Evolutionary conservation across 352 stramenopile species (phyloP).

Genomic region (Globisporangium parvum): DNA sequence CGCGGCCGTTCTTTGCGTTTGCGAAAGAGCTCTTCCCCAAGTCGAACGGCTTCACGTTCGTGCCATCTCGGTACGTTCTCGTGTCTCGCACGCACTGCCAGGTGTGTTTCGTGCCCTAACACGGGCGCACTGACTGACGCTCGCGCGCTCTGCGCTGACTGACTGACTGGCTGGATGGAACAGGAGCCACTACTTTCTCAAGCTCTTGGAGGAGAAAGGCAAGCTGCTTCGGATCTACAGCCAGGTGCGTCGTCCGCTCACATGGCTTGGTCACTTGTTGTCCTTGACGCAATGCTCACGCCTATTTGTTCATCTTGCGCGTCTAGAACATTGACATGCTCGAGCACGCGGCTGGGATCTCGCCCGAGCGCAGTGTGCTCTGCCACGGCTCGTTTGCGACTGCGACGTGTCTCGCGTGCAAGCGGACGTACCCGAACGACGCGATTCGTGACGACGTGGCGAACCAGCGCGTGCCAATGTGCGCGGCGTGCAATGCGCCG

Average conservation of each 20-base stretch:
- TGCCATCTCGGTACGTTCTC: conserved; percentile 46
- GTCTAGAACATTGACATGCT: conserved; percentile 98
- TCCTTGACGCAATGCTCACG: not conserved
- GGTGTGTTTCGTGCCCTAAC: not conserved
- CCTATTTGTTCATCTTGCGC: not conserved
- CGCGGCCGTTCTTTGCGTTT: conserved; percentile 96
- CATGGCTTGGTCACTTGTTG: not conserved
- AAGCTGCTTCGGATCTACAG: conserved; percentile 94
- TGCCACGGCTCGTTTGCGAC: conserved; percentile 93
- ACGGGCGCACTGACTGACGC: not conserved
- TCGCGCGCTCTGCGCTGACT: not conserved
- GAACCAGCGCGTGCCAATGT: conserved; percentile 79
- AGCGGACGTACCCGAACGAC: conserved; percentile 66
- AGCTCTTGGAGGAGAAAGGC: conserved; percentile 87
- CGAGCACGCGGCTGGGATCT: conserved; percentile 91
- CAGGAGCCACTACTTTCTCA: conserved; percentile 95
- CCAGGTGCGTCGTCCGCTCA: conserved; percentile 26
- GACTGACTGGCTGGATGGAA: not conserved
- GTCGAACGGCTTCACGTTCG: conserved; percentile 74
- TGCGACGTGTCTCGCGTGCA: conserved; percentile 91
- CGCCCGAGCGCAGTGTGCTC: conserved; percentile 86
- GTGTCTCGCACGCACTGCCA: not conserved
- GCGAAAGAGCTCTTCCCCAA: conserved; percentile 86
- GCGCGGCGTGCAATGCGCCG: conserved; percentile 43
- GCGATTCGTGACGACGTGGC: conserved; percentile 84